Conservation (phyloP, 192 early-diverging fungal genomes). For the Hyaloraphidium curvatum region DNA sequence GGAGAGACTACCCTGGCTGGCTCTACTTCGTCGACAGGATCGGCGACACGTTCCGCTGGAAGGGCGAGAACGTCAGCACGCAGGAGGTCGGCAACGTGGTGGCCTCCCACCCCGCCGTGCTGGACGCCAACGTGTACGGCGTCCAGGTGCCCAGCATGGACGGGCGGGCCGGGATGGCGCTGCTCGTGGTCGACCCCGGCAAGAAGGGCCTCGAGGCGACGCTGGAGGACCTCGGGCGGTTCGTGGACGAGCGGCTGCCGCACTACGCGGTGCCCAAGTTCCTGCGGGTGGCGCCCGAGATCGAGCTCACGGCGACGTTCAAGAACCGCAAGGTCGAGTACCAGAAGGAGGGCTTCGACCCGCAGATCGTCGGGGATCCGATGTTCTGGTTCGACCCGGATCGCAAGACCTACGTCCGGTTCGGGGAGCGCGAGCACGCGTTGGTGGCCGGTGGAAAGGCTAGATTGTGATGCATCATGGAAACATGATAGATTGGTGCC, state of each 20-base stretch:
- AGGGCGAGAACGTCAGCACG: background rate
- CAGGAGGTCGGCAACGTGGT: background rate
- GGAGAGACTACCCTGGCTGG: slow-evolving; percentile 23
- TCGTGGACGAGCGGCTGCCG: background rate
- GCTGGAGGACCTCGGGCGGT: background rate
- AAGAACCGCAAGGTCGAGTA: slow-evolving; percentile 2
- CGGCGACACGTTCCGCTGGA: slow-evolving; percentile 3
- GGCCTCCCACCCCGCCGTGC: background rate
- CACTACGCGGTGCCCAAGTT: background rate
- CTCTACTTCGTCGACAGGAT: slow-evolving; percentile 28
- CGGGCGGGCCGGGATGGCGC: slow-evolving; percentile 1
- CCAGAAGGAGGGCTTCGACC: background rate
- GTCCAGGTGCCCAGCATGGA: background rate
- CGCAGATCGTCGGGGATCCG: no score
- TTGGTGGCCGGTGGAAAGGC: background rate
- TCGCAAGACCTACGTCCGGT: background rate
- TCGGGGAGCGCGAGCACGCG: background rate
- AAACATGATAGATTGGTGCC: no score
- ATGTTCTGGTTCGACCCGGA: background rate
- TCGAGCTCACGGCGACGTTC: background rate
- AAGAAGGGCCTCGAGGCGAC: background rate
- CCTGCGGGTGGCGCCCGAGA: background rate
- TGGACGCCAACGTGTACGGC: background rate
- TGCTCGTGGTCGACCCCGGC: background rate
- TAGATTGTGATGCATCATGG: background rate